Evolutionary conservation across 2,329 filamentous ascomycete species (phyloP), one percentile per base, ranked within the genome.

Genomic region (Phyllosticta paracitricarpa): DNA sequence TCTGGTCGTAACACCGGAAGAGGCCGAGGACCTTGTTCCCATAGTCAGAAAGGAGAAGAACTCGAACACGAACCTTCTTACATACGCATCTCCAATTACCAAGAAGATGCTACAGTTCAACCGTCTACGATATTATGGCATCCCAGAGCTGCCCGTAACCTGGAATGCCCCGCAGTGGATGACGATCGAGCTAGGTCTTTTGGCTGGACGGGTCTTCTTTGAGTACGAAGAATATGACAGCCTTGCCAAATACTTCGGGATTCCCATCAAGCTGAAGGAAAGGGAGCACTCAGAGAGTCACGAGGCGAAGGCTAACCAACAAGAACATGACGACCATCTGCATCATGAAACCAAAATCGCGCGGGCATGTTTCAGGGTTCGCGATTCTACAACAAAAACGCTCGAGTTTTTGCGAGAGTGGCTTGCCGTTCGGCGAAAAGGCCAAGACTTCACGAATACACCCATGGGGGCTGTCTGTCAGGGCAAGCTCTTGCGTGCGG

Each of bases 191-290:
- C 67, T 89, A 0, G 85, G 85, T 0, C 75, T 88, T 4, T 76
- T 87, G 55, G 75, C 82, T 0, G 86, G 85, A 0, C 76, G 84
- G 0, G 73, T 89, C 0, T 88, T 88, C 65, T 79, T 86, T 61
- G 74, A 79, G 0, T 82, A 73, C 66, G 63, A 71, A 0, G 82
- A 86, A 57, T 71, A 73, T 53, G 54, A 64, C 7, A 65, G 63
- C 3, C 40, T 75, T 5, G 57, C 66, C 10, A 57, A 59, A 14
- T 74, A 71, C 58, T 63, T 73, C 5, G 69, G 69, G 8, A 24
- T 69, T 12, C 19, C 51, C 3, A 56, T 57, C 0, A 40, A 61
- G 10, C 26, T 24, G 6, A 55, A 40, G 0, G 26, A 5, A 28
- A 8, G 26, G 26, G 52, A 57, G 4, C 33, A 4, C 4, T 22